Conservation (phyloP, 169 alveolate genomes). For the Plasmodium falciparum region DNA sequence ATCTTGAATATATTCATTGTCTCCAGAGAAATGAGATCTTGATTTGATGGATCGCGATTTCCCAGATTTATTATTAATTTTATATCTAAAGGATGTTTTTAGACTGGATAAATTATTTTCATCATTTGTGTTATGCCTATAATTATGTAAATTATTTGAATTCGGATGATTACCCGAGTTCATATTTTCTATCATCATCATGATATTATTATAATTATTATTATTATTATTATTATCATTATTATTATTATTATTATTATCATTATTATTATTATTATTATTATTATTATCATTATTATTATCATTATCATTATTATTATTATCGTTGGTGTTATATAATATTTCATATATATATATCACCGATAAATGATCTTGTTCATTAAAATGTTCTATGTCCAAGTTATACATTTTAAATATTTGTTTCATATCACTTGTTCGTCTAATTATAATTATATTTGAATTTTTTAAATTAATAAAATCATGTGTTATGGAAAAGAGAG, state of each 20-base stretch:
- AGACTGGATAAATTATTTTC: no score
- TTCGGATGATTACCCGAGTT: not conserved
- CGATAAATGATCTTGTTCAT: slow-evolving; percentile 7
- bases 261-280: not conserved
- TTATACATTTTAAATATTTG: slow-evolving; percentile 8
- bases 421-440: slow-evolving; percentile 25
- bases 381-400: slow-evolving; percentile 2
- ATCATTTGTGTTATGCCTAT: no score
- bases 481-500: slow-evolving; percentile 49
- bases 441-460: slow-evolving; percentile 15
- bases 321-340: not conserved
- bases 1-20: no score
- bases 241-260: not conserved
- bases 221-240: no score
- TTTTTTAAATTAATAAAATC: slow-evolving; percentile 48
- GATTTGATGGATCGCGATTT: no score
- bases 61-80: no score
- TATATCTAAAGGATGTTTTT: not conserved
- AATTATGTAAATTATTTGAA: no score
- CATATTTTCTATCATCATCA: not conserved
- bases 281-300: no score
- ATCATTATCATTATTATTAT: not conserved
- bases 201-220: not conserved
- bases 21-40: no score
- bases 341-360: slow-evolving; percentile 52